Conservation (phyloP, 2,329 filamentous ascomycete species). For the Cladorrhinum sp. region DNA sequence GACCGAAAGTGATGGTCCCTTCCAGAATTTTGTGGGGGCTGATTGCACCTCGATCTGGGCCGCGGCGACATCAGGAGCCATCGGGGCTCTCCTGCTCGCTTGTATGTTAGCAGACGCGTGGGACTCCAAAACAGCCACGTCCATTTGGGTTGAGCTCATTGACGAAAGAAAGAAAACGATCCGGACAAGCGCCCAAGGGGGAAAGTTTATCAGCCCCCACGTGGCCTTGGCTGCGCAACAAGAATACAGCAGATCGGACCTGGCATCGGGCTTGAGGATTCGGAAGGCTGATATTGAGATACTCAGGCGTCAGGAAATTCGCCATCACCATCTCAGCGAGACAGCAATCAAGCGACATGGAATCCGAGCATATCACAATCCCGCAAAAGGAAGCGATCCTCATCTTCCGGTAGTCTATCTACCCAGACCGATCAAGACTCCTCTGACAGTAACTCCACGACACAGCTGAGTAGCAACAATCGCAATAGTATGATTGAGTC, state of each 20-base stretch:
- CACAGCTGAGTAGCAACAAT: too few relatives aligned
- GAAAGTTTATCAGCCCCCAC: not conserved
- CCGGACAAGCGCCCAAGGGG: not conserved
- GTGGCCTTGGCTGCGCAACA: not conserved
- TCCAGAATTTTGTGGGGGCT: not conserved
- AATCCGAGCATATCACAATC: too few relatives aligned
- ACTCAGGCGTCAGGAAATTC: too few relatives aligned
- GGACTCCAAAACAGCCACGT: conserved; percentile 9
- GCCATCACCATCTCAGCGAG: too few relatives aligned
- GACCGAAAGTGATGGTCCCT: not conserved
- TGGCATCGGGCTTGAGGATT: conserved; percentile 36
- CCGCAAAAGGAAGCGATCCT: too few relatives aligned
- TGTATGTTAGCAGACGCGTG: conserved; percentile 14
- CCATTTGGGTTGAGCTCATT: conserved; percentile 20
- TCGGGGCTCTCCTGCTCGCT: not conserved
- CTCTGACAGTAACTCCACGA: too few relatives aligned
- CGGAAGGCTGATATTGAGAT: conserved; percentile 34
- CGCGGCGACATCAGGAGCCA: not conserved
- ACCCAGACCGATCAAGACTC: too few relatives aligned
- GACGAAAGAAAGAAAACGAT: conserved; percentile 7
- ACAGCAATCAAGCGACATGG: too few relatives aligned
- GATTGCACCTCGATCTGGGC: not conserved
- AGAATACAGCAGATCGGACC: conserved; percentile 26
- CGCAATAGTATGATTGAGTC: too few relatives aligned
- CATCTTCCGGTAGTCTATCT: not conserved